Conservation (phyloP, 2,329 filamentous ascomycete genomes). For the Trichoderma harzianum region DNA sequence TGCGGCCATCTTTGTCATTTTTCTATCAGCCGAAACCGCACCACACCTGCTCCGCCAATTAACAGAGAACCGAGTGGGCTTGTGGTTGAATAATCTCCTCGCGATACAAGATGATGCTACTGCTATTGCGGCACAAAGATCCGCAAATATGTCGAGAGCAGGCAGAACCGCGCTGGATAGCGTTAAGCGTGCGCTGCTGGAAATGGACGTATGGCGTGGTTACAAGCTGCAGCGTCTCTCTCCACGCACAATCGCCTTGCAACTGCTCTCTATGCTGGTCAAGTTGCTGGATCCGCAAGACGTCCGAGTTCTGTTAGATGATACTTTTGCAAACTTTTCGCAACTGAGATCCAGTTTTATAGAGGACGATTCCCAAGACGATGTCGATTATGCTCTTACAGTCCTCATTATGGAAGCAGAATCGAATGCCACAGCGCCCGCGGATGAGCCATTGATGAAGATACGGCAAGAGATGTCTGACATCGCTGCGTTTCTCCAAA, state of each 20-base stretch:
- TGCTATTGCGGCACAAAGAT: conserved; percentile 60
- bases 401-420: conserved; percentile 38
- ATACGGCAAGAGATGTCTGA: conserved; percentile 28
- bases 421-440: conserved; percentile 26
- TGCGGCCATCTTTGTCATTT: conserved; percentile 58
- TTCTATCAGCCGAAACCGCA: conserved; percentile 60
- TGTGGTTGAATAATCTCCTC: conserved; percentile 56
- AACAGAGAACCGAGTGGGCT: conserved; percentile 50
- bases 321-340: conserved; percentile 29
- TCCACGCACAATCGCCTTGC: conserved; percentile 61
- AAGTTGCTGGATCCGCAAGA: conserved; percentile 28
- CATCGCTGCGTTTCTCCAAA: conserved; percentile 31
- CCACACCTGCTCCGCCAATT: conserved; percentile 58
- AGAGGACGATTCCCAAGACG: conserved; percentile 19
- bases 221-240: conserved; percentile 50
- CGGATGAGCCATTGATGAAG: background rate
- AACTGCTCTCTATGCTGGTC: conserved; percentile 52
- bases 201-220: conserved; percentile 59
- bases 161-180: conserved; percentile 54
- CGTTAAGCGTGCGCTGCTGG: conserved; percentile 52
- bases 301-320: conserved; percentile 30
- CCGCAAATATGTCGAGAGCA: conserved; percentile 65
- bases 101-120: conserved; percentile 52
- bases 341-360: conserved; percentile 26
- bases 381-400: conserved; percentile 43